Evolutionary conservation across 78 protist genomes (phyloP).

Genomic region (Polysphondylium violaceum): DNA sequence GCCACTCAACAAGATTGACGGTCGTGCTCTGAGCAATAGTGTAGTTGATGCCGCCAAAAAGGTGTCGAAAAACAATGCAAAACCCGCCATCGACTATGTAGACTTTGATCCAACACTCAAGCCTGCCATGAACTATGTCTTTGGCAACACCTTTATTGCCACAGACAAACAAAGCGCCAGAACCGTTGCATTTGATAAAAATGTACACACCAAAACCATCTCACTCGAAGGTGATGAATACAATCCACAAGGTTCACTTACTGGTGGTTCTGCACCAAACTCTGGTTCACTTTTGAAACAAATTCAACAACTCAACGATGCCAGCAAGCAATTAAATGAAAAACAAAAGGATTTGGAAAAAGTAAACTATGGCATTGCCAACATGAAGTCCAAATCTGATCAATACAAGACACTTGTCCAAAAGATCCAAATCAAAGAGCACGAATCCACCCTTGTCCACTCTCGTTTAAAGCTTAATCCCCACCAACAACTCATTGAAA

Average conservation of each 20-base stretch:
- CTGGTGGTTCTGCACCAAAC: slow-evolving; percentile 89
- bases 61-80: slow-evolving; percentile 67
- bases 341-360: slow-evolving; percentile 38
- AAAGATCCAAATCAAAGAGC: slow-evolving; percentile 26
- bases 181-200: slow-evolving; percentile 86
- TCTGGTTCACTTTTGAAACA: slow-evolving; percentile 52
- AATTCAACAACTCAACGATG: slow-evolving; percentile 68
- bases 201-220: slow-evolving; percentile 85
- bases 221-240: slow-evolving; percentile 98
- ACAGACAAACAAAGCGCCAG: slow-evolving; percentile 82
- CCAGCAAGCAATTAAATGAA: not conserved
- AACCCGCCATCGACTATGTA: slow-evolving; percentile 88
- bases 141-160: slow-evolving; percentile 96
- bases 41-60: slow-evolving; percentile 34
- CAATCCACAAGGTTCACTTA: slow-evolving; percentile 98
- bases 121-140: slow-evolving; percentile 95
- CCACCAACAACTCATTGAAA: slow-evolving; percentile 56
- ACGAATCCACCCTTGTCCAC: slow-evolving; percentile 12
- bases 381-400: slow-evolving; percentile 4
- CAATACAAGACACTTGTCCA: slow-evolving; percentile 11
- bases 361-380: slow-evolving; percentile 2
- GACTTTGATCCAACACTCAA: slow-evolving; percentile 83
- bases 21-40: slow-evolving; percentile 21
- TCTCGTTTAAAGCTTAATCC: slow-evolving; percentile 32
- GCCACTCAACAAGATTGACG: slow-evolving; percentile 96